Evolutionary conservation across 1,139 yeast genomes (phyloP).

Genomic region (Magnusiomyces paraingens): DNA sequence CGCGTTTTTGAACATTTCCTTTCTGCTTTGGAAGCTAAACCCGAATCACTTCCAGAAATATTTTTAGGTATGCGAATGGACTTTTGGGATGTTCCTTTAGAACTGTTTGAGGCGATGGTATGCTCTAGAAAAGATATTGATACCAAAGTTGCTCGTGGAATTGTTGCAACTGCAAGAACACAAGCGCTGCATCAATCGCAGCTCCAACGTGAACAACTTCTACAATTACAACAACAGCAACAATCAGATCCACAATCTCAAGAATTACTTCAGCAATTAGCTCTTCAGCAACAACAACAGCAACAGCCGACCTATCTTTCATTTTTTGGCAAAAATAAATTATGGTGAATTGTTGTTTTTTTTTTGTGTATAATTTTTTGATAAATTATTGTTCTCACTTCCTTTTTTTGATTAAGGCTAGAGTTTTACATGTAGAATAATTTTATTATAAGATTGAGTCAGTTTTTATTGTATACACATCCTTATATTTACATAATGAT

Average conservation of each 20-base stretch:
- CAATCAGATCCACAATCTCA: slow-evolving; percentile 23
- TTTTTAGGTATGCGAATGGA: slow-evolving; percentile 64
- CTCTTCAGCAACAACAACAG: neutral
- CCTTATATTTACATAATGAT: neutral
- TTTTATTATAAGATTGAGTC: too few relatives aligned
- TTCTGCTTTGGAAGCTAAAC: slow-evolving; percentile 51
- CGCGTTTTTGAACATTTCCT: slow-evolving; percentile 65
- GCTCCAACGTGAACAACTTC: slow-evolving; percentile 19
- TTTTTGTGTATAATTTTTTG: too few relatives aligned
- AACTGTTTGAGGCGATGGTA: slow-evolving; percentile 35
- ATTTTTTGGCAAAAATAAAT: too few relatives aligned
- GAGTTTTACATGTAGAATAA: too few relatives aligned
- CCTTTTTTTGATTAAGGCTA: too few relatives aligned
- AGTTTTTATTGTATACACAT: too few relatives aligned
- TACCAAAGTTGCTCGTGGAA: slow-evolving; percentile 28
- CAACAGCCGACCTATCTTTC: neutral
- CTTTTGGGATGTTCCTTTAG: slow-evolving; percentile 49
- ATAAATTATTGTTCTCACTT: too few relatives aligned
- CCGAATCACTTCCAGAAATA: slow-evolving; percentile 45
- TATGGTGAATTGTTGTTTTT: too few relatives aligned
- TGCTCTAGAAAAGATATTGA: slow-evolving; percentile 35
- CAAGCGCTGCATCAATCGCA: slow-evolving; percentile 27
- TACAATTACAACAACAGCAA: slow-evolving; percentile 11
- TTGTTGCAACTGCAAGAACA: slow-evolving; percentile 30
- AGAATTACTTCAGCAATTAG: slow-evolving; percentile 9